Evolutionary conservation across 2,329 filamentous ascomycete genomes (phyloP).

Genomic region (Ascochyta viciae-villosae): DNA sequence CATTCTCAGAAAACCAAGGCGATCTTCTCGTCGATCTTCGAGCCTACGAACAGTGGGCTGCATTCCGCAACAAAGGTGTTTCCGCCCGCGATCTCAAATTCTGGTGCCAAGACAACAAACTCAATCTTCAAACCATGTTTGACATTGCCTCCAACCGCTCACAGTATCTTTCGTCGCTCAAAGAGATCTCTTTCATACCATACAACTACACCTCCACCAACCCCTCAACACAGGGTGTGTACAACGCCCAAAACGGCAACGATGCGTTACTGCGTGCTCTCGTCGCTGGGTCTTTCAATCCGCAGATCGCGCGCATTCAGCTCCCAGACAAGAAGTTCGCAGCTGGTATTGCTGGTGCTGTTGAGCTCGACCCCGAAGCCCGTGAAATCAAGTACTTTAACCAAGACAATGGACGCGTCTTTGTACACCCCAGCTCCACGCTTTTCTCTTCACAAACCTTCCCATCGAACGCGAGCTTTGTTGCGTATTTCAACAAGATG

Average conservation of each 20-base stretch:
- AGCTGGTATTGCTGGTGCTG: constrained; percentile 82
- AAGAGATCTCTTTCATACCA: constrained; percentile 81
- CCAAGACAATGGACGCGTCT: constrained; percentile 68
- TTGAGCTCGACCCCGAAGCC: constrained; percentile 92
- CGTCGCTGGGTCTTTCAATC: constrained; percentile 63
- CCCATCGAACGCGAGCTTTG: constrained; percentile 74
- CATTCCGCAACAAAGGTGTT: constrained; percentile 64
- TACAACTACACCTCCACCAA: constrained; percentile 45
- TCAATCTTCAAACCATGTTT: constrained; percentile 81
- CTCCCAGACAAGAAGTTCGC: constrained; percentile 97
- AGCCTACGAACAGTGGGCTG: constrained; percentile 83
- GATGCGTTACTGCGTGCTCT: constrained; percentile 57
- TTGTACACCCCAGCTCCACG: constrained; percentile 88
- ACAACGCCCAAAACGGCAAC: constrained; percentile 59
- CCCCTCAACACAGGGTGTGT: constrained; percentile 31
- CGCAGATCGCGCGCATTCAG: constrained; percentile 89
- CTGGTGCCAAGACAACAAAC: constrained; percentile 87
- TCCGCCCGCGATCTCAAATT: constrained; percentile 68
- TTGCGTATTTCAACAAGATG: constrained; percentile 93
- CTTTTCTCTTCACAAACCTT: constrained; percentile 85
- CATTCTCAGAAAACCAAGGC: constrained; percentile 79
- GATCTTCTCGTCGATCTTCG: constrained; percentile 87
- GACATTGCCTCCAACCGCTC: constrained; percentile 87
- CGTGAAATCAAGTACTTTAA: constrained; percentile 90
- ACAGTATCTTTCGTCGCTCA: constrained; percentile 85